Base-by-base conservation (phyloP, 2,329 filamentous ascomycete species). In the Dryadomyces quercivorus region DNA sequence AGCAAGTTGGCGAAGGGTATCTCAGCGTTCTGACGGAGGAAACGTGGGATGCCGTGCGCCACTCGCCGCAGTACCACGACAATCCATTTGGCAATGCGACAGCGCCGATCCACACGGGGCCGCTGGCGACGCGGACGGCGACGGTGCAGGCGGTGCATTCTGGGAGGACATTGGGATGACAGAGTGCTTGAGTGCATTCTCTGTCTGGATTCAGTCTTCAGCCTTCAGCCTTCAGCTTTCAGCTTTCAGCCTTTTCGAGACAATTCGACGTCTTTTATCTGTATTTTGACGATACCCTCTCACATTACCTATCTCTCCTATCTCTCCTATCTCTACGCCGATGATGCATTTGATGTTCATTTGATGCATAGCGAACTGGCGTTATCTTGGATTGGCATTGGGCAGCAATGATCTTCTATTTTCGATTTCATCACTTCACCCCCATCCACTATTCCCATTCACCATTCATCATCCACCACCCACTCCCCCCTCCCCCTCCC, bases 1-100 rank as follows among this genome's bases (percentile, higher is more conserved):
- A 85, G 63, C 88, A 92, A 63, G 84, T 95, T 60, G 91, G 91
- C 36, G 88, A 84, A 62, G 86, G 84, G 42, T 98, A 95, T 78
- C 77, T 98, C 43, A 91, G 84, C 59, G 88, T 87, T 15, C 74
- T 97, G 51, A 86, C 86, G 57, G 91, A 95, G 63, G 87, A 93
- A 66, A 75, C 71, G 45, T 84, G 81, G 80, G 75, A 81, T 58
- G 61, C 71, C 7, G 68, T 67, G 48, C 66, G 67, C 15, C 64
- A 61, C 31, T 61, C 66, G 13, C 62, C 69, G 12, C 63, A 70
- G 26, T 75, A 70, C 51, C 63, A 66, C 26, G 62, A 67, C n/a
- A 62, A 67, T 18, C 69, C 69, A 38, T 74, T 72, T 53, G 60
- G 61, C 51, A 56, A 66, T 34, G 55, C 64, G 20, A 56, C 64